Base-by-base conservation (phyloP, 1,284 basidiomycete species). In the Retiboletus fuscus region DNA sequence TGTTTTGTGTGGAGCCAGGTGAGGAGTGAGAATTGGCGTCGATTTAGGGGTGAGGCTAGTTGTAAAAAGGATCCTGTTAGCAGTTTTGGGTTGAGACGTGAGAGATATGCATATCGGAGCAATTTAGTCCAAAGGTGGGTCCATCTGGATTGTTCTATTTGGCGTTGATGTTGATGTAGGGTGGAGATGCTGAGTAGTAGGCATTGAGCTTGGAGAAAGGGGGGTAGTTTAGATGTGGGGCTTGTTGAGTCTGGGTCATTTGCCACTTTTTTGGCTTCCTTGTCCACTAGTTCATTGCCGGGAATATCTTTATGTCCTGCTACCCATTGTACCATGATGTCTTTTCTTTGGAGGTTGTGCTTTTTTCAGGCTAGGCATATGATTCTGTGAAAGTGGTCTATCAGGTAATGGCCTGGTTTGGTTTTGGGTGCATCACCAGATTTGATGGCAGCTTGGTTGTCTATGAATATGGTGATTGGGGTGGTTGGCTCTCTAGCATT, bases 381-480 rank as follows among this genome's bases (percentile, higher is more conserved):
- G 24, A 16, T 20, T 15, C 20, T 58, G 39, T 46, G 44, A 22
- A 46, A 46, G 44, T 22, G 18, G 3, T 20, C 26, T 3, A 64
- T 64, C 39, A 64, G 46, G 62, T 64, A 64, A 26, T 64, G 63
- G 0, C 63, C 26, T 2, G 63, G 6, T 43, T 64, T 64, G 0
- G 39, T 13, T 1, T 16, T 13, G 11, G 7, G 12, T 3, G 1
- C 8, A 8, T 57, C 51, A 57, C 64, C 15, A 10, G 64, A 46
- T 58, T 58, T 46, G 53, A 66, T 66, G 15, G 30, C 20, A 2
- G 43, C 64, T 39, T 58, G 64, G n/a, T 51, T 51, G 49, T 51
- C n/a, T 3, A 51, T 26, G 49, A 51, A 51, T 10, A 51, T 51
- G 22, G 22, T 51, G 39, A 26, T 13, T 51, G 49, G 49, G 49